Conservation (phyloP, 306 rosid species). For the Vigna angularis region DNA sequence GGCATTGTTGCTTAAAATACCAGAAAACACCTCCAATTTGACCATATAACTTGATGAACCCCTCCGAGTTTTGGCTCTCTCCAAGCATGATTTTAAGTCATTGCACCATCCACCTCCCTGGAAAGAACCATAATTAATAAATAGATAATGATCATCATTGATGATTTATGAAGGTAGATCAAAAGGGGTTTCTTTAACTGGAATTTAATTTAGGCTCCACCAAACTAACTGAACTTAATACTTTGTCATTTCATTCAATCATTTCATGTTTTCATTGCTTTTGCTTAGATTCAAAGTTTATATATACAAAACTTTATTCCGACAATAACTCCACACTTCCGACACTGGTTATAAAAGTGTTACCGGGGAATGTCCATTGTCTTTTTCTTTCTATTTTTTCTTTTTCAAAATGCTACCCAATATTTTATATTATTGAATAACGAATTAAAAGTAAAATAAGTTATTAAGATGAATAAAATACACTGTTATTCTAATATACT, state of each 20-base stretch:
- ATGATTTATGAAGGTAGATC: constrained; percentile 11
- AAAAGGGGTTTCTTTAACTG: constrained; percentile 11
- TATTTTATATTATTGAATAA: no score
- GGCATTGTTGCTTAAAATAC: constrained; percentile 81
- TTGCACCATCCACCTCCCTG: constrained; percentile 99
- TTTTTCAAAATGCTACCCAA: no score
- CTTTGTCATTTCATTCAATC: constrained; percentile 30
- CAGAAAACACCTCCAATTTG: constrained; percentile 71
- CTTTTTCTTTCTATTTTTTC: no score
- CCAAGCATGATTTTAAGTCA: constrained; percentile 73
- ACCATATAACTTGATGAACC: constrained; percentile 84
- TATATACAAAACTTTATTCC: constrained; percentile 23
- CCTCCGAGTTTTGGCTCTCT: constrained; percentile 74
- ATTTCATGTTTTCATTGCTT: constrained; percentile 32
- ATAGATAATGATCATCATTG: constrained; percentile 3
- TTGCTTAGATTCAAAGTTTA: constrained; percentile 50
- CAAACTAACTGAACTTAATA: constrained; percentile 28
- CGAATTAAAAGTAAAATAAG: no score
- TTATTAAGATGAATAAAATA: no score
- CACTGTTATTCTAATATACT: no score
- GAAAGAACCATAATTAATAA: constrained; percentile 14
- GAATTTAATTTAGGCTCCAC: constrained; percentile 44
- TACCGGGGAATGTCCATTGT: not conserved
- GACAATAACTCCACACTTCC: constrained; percentile 29
- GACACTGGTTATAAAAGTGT: not conserved